These are phyloP conservation scores for Globisporangium takayamanum DNA, from an alignment of 352 stramenopile genomes.

Conservation along the genomic window DNA sequence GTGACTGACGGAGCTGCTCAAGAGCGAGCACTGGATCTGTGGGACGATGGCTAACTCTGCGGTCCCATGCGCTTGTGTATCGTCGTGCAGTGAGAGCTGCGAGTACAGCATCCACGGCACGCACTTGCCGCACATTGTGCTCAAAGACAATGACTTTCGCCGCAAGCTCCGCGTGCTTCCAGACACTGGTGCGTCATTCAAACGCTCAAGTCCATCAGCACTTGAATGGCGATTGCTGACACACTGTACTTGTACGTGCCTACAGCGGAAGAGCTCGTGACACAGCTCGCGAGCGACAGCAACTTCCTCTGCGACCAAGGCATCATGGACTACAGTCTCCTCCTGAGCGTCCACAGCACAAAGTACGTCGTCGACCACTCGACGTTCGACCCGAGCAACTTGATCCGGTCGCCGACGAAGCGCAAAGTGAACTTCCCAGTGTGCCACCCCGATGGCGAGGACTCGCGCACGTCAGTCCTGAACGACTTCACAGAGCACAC, in stretches of 20 bases:
- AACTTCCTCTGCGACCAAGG: constrained; percentile 69
- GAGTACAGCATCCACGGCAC: constrained; percentile 74
- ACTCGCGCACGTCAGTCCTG: constrained; percentile 34
- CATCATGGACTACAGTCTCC: constrained; percentile 88
- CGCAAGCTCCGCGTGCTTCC: constrained; percentile 69
- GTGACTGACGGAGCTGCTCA: background rate
- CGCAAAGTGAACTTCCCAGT: constrained; percentile 67
- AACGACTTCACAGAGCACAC: constrained; percentile 26
- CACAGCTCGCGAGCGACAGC: constrained; percentile 63
- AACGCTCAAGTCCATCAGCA: background rate
- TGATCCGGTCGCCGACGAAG: constrained; percentile 52
- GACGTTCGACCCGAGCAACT: constrained; percentile 23
- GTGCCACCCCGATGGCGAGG: constrained; percentile 49
- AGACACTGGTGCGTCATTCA: constrained; percentile 26
- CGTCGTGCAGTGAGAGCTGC: constrained; percentile 40
- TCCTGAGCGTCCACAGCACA: constrained; percentile 81
- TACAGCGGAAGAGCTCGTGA: constrained; percentile 46
- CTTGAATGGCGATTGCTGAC: background rate
- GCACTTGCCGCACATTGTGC: constrained; percentile 68
- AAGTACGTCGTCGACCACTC: constrained; percentile 80
- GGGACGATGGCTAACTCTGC: background rate
- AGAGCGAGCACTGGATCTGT: background rate
- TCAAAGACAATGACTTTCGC: constrained; percentile 87
- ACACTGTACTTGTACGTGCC: background rate
- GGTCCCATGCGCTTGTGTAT: background rate